Evolutionary conservation across 345 rosid species (phyloP).

Genomic region (Gynandropsis gynandra): DNA sequence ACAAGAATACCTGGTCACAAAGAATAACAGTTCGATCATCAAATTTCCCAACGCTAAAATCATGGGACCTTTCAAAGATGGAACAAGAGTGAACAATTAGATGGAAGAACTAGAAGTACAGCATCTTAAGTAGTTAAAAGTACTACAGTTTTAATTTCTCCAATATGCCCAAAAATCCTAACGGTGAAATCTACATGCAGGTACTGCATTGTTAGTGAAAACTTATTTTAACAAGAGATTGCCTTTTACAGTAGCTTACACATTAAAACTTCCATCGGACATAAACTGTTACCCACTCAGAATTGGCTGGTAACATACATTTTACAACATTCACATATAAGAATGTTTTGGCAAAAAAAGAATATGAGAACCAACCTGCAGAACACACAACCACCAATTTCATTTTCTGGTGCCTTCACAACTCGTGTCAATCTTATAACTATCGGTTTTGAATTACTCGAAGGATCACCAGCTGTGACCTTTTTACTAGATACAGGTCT

Average conservation of each 20-base stretch:
- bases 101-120: background rate
- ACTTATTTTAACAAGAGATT: slow-evolving; percentile 3
- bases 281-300: too few relatives aligned
- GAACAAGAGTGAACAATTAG: slow-evolving; percentile 3
- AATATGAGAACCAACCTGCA: slow-evolving; percentile 59
- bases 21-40: slow-evolving; percentile 82
- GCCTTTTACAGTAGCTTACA: slow-evolving; percentile 4
- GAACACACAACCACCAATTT: slow-evolving; percentile 84
- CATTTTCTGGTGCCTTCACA: slow-evolving; percentile 68
- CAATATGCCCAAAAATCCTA: background rate
- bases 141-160: too few relatives aligned
- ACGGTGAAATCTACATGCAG: background rate
- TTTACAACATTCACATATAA: background rate
- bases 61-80: slow-evolving; percentile 49
- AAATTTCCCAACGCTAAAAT: slow-evolving; percentile 62
- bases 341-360: background rate
- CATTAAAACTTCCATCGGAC: too few relatives aligned
- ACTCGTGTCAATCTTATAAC: slow-evolving; percentile 54
- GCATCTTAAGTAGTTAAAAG: background rate
- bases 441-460: slow-evolving; percentile 40
- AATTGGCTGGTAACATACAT: too few relatives aligned
- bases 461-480: slow-evolving; percentile 34
- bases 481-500: slow-evolving; percentile 34
- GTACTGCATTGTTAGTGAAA: slow-evolving; percentile 4
- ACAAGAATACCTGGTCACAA: slow-evolving; percentile 84